These are phyloP conservation scores for Heterobasidion parviporum DNA, from an alignment of 1,284 basidiomycete genomes.

Conservation along the genomic window DNA sequence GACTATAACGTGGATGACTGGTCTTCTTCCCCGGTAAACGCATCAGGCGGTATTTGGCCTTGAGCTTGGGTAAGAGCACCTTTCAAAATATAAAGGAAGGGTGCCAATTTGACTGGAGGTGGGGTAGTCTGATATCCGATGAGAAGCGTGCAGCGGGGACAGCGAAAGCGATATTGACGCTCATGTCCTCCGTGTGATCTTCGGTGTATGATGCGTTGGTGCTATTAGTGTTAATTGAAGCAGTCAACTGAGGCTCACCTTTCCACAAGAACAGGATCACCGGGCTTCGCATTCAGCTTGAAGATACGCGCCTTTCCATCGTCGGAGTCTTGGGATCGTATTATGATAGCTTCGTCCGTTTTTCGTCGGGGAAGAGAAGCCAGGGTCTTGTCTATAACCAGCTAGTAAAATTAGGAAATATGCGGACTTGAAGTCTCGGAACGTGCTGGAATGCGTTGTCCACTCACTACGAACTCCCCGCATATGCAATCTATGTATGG, in stretches of 20 bases:
- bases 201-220: constrained; percentile 2
- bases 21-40: constrained; percentile 51
- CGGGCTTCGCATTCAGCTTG: constrained; percentile 63
- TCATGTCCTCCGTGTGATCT: constrained; percentile 58
- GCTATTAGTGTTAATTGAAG: background rate
- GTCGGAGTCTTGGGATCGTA: constrained; percentile 57
- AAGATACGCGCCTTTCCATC: constrained; percentile 57
- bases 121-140: constrained; percentile 70
- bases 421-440: no score
- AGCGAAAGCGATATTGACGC: constrained; percentile 66
- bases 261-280: constrained; percentile 63
- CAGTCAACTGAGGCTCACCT: constrained; percentile 31
- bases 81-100: constrained; percentile 64
- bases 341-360: constrained; percentile 66
- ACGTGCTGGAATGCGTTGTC: background rate
- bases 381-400: constrained; percentile 74
- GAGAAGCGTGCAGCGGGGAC: constrained; percentile 65
- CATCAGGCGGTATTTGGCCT: constrained; percentile 69
- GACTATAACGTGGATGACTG: background rate
- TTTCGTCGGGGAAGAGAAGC: constrained; percentile 59
- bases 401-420: constrained; percentile 29
- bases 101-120: constrained; percentile 62
- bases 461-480: constrained; percentile 74
- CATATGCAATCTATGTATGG: constrained; percentile 64
- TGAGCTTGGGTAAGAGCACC: constrained; percentile 73